Percentiles rank a stretch among this genome's conserved stretches.
Conservation (phyloP, 169 alveolate genomes). For the Cryptosporidium sp. region DNA sequence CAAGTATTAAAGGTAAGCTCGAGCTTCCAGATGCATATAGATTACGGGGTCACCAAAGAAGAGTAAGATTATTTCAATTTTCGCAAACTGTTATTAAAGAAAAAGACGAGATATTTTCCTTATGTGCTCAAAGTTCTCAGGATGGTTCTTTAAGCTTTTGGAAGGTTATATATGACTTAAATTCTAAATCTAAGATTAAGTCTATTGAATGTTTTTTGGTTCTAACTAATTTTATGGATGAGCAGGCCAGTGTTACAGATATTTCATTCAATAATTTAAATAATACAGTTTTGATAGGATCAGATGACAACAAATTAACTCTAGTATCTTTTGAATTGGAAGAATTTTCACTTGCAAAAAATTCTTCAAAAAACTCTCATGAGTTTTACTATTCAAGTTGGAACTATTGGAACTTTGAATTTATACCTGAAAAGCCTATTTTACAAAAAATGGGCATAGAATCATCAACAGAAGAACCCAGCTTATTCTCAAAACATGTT, state of each 20-base stretch:
- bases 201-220: constrained; percentile 64
- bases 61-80: constrained; percentile 54
- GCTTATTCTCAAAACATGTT: not conserved
- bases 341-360: constrained; percentile 51
- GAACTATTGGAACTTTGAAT: constrained; percentile 56
- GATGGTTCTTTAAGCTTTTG: constrained; percentile 72
- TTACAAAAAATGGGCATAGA: not conserved
- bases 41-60: constrained; percentile 62
- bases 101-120: constrained; percentile 55
- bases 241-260: constrained; percentile 70
- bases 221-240: constrained; percentile 70
- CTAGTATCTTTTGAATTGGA: constrained; percentile 39
- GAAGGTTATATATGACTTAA: constrained; percentile 59
- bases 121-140: constrained; percentile 68
- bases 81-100: constrained; percentile 24
- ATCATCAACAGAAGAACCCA: not conserved
- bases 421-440: constrained; percentile 33
- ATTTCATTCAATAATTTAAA: constrained; percentile 42
- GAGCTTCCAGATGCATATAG: constrained; percentile 62
- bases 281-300: constrained; percentile 44
- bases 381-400: constrained; percentile 17
- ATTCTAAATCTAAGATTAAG: constrained; percentile 13
- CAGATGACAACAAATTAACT: constrained; percentile 68
- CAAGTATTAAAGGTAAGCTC: constrained; percentile 13
- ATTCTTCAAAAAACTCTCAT: constrained; percentile 3